Evolutionary conservation across 495 filamentous ascomycete genomes (phyloP), one percentile per base, ranked within the genome.

Genomic region (Xylaria bambusicola): DNA sequence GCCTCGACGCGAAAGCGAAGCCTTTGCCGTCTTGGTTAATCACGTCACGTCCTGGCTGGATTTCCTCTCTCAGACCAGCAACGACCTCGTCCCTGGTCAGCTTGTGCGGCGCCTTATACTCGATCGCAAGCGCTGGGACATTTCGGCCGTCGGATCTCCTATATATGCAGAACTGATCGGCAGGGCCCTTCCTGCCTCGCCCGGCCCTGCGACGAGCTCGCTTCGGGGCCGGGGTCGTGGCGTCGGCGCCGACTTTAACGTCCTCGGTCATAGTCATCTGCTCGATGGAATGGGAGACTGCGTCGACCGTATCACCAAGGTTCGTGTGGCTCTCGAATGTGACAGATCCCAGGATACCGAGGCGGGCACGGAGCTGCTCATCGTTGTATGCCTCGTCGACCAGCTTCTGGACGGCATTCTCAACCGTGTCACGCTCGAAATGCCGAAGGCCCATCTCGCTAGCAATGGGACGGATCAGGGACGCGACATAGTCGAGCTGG

Each of bases 21-120:
- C 41, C 62, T 10, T 67, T 44, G 24, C 63, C 63, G 23, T 71
- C 60, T 36, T 61, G 60, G 53, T 71, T 63, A 60, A 71, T 73
- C 15, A 72, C 62, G 27, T 73, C 67, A n/a, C 45, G 62, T 10
- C 63, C 62, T 13, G 62, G 67, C 24, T 61, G 54, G 59, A 73
- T 67, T 41, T 72, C 64, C n/a, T 53, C 67, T 27, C 20, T 23
- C 12, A 75, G 62, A 35, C 71, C 70, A 9, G 55, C 60, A 6
- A 60, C 21, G 13, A 75, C 38, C 58, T 71, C 61, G 44, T 70
- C 64, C 46, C 41, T 49, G 17, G 54, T 66, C 21, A 81, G 51
- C 62, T 77, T 77, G 50, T 80, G 72, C n/a, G 76, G 76, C 21
- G 75, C 64, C 63, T 78, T 78, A 61, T 77, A 76, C 60, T 79